These are phyloP conservation scores for Globisporangium paroecandrum DNA, from an alignment of 352 stramenopile species.

Conservation along the genomic window DNA sequence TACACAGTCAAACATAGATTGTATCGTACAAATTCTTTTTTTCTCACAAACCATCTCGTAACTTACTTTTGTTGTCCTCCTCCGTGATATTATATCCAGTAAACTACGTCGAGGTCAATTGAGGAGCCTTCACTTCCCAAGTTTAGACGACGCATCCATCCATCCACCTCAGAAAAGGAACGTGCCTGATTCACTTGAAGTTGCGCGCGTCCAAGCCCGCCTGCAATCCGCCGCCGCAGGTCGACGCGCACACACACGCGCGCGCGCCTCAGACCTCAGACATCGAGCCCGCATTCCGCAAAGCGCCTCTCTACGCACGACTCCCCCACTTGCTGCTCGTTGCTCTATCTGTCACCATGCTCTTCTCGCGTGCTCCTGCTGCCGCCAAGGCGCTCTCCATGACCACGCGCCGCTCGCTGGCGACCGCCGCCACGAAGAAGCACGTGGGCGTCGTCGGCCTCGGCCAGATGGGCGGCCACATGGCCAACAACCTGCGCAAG, in stretches of 20 bases:
- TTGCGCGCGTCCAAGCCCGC: background rate
- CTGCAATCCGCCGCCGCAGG: background rate
- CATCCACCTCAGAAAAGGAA: background rate
- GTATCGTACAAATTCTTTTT: background rate
- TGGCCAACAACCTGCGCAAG: constrained; percentile 90
- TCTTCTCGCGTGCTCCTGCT: constrained; percentile 1
- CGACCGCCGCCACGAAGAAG: constrained; percentile 24
- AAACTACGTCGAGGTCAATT: background rate
- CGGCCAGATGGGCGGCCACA: constrained; percentile 93
- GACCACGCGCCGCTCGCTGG: constrained; percentile 14
- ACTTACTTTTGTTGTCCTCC: background rate
- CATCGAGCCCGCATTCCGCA: background rate
- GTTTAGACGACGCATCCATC: constrained; percentile 5
- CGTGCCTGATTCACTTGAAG: constrained; percentile 13
- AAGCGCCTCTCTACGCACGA: background rate
- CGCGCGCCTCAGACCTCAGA: background rate
- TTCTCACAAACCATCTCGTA: background rate
- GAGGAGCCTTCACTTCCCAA: background rate
- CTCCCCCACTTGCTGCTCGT: background rate
- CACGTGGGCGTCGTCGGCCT: constrained; percentile 90
- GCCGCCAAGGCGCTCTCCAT: constrained; percentile 2
- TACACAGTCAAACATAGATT: background rate
- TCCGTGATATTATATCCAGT: background rate
- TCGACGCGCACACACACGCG: background rate
- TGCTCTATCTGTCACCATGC: constrained; percentile 1